Percentiles rank a stretch among this genome's conserved stretches.
phyloP scores from a whole-genome alignment of 225 moss, liverwort and hornwort species.

The Sphagnum tenellum region DNA sequence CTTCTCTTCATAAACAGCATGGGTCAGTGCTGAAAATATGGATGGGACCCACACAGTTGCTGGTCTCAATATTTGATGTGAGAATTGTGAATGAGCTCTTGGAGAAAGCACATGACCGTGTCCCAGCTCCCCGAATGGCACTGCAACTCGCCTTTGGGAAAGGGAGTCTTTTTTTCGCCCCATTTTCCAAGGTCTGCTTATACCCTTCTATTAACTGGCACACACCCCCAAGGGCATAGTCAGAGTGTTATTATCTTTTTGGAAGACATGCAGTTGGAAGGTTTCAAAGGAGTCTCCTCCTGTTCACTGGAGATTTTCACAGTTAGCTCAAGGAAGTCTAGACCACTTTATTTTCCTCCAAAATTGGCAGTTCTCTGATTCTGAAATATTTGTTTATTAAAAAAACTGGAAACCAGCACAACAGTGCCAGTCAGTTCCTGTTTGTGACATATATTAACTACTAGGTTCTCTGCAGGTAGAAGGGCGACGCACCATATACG shows the following conservation, averaged over 20 bases:
- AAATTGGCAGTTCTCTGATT: too few species aligned
- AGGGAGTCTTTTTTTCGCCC: conserved; percentile 21
- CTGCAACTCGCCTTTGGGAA: conserved; percentile 32
- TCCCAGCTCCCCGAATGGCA: conserved; percentile 13
- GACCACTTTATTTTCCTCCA: too few species aligned
- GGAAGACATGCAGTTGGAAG: too few species aligned
- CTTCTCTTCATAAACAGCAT: conserved; percentile 23
- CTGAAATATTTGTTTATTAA: too few species aligned
- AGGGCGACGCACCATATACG: conserved; percentile 12
- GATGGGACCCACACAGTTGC: conserved; percentile 26
- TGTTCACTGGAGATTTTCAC: too few species aligned
- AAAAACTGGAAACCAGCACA: too few species aligned
- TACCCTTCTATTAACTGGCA: background rate
- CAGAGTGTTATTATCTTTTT: too few species aligned
- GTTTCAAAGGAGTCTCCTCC: too few species aligned
- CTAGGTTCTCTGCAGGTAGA: conserved; percentile 14
- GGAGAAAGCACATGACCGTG: conserved; percentile 25
- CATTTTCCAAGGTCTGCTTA: conserved; percentile 14
- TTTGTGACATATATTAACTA: background rate
- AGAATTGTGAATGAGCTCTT: conserved; percentile 15
- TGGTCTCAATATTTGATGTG: conserved; percentile 23
- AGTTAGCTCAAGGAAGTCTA: too few species aligned
- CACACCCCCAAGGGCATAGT: too few species aligned
- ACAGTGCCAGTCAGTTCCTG: too few species aligned
- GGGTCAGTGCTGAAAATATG: conserved; percentile 33